phyloP scores from a whole-genome alignment of 495 filamentous ascomycete species.

The Penicillium maclennaniae region DNA sequence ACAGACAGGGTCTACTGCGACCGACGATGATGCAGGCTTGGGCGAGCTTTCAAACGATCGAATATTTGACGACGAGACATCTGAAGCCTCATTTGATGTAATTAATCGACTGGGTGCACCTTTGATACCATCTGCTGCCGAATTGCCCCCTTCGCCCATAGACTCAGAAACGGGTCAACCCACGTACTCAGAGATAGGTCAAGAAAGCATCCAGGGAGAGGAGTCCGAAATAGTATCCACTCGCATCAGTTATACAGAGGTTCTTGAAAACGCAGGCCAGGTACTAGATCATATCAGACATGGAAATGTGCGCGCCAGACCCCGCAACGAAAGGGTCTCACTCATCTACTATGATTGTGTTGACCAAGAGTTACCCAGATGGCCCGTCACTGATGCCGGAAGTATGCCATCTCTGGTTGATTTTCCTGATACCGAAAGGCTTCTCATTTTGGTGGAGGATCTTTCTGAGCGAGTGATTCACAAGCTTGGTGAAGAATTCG shows the following conservation, averaged over 20 bases:
- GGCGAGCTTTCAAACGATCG: too few species aligned
- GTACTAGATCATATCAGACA: constrained; percentile 11
- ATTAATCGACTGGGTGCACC: too few species aligned
- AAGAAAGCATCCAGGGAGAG: too few species aligned
- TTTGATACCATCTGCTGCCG: too few species aligned
- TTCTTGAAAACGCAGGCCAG: constrained; percentile 6
- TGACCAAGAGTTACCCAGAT: not conserved
- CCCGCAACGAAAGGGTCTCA: constrained; percentile 4
- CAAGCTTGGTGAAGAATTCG: constrained; percentile 5
- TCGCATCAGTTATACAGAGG: not conserved
- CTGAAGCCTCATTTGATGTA: too few species aligned
- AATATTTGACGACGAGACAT: too few species aligned
- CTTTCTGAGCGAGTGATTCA: constrained; percentile 7
- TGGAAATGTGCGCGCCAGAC: not conserved
- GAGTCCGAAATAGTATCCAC: not conserved
- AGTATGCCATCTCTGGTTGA: not conserved
- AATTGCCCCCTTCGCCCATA: too few species aligned
- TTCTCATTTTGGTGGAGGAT: constrained; percentile 13
- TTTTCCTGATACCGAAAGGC: not conserved
- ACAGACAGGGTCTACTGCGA: too few species aligned
- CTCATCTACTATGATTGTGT: constrained; percentile 9
- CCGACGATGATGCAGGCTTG: too few species aligned
- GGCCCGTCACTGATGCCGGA: not conserved
- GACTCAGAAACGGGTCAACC: too few species aligned
- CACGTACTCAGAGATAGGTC: too few species aligned